Conservation (phyloP, 176 grass and related monocot genomes). For the barley (Hordeum vulgare) region MorexV3_pseudomolecules_assembly NC_058524.1:575419368-575419867, state of each 20-base stretch:
- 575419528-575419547: neutral
- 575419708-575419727: conserved; percentile 85
- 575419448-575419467: conserved; percentile 15
- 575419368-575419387: too few relatives aligned
- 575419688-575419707: conserved; percentile 83
- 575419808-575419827: conserved; percentile 69
- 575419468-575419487: conserved; percentile 19
- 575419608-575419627: conserved; percentile 66
- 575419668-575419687: conserved; percentile 65
- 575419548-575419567: conserved; percentile 36
- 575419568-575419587: conserved; percentile 81
- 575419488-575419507: neutral
- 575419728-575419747: conserved; percentile 74
- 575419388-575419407: too few relatives aligned
- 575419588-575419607: conserved; percentile 52
- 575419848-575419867: conserved; percentile 68
- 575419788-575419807: conserved; percentile 82
- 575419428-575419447: neutral
- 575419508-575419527: neutral
- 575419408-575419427: too few relatives aligned
- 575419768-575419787: conserved; percentile 71
- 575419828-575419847: conserved; percentile 41
- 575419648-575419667: conserved; percentile 45
- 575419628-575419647: conserved; percentile 50
- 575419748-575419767: conserved; percentile 65